Base-by-base conservation (phyloP, 2,329 filamentous ascomycete genomes). In the Alternaria sp. region DNA sequence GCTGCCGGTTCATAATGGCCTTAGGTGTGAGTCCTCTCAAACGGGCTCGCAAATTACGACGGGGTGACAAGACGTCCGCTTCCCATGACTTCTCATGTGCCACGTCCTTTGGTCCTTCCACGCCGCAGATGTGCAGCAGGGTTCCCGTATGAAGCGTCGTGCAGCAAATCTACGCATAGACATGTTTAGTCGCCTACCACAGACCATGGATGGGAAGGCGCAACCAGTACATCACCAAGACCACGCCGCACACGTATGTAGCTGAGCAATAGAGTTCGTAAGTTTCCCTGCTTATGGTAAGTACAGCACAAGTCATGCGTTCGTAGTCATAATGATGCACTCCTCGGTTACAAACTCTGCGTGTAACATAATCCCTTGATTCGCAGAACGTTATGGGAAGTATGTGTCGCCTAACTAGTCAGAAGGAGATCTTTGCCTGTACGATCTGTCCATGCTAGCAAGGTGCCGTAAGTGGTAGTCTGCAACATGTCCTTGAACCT, bases 31-130 rank as follows among this genome's bases (percentile, higher is more conserved):
- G 24, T 36, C 41, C 37, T 46, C 54, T 26, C 8, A 8, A 40
- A 40, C 36, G 24, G 23, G 36, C 42, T 26, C 24, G 11, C 14
- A 51, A 23, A 42, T 11, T 40, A 17, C 8, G 9, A 11, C 23
- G 21, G 3, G 44, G 13, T 57, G n/a, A 33, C 29, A 36, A 40
- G 28, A 57, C 31, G 7, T 26, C 6, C 42, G 52, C 36, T 49
- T 29, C 21, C 7, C 46, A 40, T 29, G 24, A 24, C 17, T 33
- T 46, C 13, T 33, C 17, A 37, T 17, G 21, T 26, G 14, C 26
- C 29, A 26, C 17, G 26, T 39, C 23, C 34, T 36, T 9, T 29
- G 13, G 31, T 26, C 49, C 49, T 51, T 41, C 28, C 17, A 42
- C 17, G 37, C 36, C 21, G 21, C 3, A 13, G 28, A n/a, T 26